Conservation (phyloP, 257 asterid species). For the Striga asiatica region DNA sequence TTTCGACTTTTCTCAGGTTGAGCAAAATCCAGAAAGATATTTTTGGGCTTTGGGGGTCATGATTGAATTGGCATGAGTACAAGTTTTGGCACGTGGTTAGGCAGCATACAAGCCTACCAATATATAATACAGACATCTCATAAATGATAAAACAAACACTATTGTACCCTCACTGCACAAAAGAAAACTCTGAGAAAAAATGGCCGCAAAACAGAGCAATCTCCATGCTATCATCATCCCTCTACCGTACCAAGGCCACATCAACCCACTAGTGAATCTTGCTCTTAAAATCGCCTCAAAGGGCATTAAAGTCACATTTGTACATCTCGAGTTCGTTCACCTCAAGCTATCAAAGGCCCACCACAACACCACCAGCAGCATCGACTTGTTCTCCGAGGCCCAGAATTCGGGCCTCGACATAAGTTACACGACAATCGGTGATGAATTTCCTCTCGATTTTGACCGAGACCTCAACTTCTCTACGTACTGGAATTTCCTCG, state of each 20-base stretch:
- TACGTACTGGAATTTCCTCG: slow-evolving; percentile 1
- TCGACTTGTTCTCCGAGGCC: slow-evolving; percentile 18
- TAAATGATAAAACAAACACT: neutral
- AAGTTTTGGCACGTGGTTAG: too few relatives aligned
- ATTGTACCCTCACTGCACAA: too few relatives aligned
- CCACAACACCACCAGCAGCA: neutral
- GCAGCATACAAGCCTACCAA: too few relatives aligned
- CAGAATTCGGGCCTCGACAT: slow-evolving; percentile 38
- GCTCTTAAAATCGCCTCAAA: slow-evolving; percentile 45
- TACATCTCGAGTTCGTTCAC: slow-evolving; percentile 40
- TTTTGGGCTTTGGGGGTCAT: too few relatives aligned
- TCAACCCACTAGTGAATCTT: slow-evolving; percentile 38
- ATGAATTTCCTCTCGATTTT: slow-evolving; percentile 33
- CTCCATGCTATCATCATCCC: slow-evolving; percentile 46
- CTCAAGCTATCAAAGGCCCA: slow-evolving; percentile 12
- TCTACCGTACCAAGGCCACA: slow-evolving; percentile 51
- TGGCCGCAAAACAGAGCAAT: neutral
- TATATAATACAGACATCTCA: neutral
- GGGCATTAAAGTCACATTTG: slow-evolving; percentile 37
- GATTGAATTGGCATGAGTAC: too few relatives aligned
- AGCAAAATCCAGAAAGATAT: too few relatives aligned
- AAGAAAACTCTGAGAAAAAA: neutral
- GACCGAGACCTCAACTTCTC: slow-evolving; percentile 16
- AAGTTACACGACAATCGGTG: slow-evolving; percentile 30
- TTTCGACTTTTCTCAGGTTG: too few relatives aligned